A percentile compares a stretch with the other conserved stretches of the same genome.
Evolutionary conservation across 2,329 filamentous ascomycete genomes (phyloP).

Genomic region (Ceratocystis lukuohia): DNA sequence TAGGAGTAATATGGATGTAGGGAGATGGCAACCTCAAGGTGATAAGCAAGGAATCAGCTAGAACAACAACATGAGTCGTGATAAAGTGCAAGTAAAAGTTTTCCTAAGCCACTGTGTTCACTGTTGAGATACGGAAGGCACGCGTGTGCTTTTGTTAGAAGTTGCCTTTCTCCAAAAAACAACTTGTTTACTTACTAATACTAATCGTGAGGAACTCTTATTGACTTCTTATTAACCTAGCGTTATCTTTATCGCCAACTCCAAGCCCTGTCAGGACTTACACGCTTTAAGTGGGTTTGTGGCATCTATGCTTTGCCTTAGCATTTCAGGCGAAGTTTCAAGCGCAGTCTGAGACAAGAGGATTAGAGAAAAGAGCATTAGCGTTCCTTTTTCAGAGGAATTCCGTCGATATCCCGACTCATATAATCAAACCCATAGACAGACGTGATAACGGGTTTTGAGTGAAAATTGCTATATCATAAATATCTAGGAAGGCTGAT

Average conservation of each 20-base stretch:
- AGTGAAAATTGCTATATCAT: neutral
- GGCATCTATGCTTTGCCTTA: neutral
- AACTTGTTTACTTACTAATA: neutral
- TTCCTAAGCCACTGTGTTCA: conserved; percentile 1
- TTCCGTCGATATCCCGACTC: too few relatives aligned
- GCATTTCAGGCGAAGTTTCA: neutral
- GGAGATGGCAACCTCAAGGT: neutral
- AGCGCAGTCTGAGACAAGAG: conserved; percentile 30
- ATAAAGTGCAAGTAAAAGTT: neutral
- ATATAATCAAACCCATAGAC: too few relatives aligned
- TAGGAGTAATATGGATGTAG: neutral
- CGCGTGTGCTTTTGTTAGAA: neutral
- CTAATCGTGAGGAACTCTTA: neutral
- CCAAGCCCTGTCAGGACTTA: neutral
- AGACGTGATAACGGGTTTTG: too few relatives aligned
- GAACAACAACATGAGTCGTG: neutral
- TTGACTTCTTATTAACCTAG: neutral
- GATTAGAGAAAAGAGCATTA: neutral
- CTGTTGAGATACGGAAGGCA: neutral
- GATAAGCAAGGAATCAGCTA: neutral
- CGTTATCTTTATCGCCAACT: neutral
- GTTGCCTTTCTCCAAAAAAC: neutral
- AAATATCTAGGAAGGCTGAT: neutral
- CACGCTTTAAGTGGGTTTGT: neutral
- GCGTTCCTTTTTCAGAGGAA: neutral